Evolutionary conservation across 2,329 filamentous ascomycete species (phyloP).

Genomic region (Lojkania enalia): DNA sequence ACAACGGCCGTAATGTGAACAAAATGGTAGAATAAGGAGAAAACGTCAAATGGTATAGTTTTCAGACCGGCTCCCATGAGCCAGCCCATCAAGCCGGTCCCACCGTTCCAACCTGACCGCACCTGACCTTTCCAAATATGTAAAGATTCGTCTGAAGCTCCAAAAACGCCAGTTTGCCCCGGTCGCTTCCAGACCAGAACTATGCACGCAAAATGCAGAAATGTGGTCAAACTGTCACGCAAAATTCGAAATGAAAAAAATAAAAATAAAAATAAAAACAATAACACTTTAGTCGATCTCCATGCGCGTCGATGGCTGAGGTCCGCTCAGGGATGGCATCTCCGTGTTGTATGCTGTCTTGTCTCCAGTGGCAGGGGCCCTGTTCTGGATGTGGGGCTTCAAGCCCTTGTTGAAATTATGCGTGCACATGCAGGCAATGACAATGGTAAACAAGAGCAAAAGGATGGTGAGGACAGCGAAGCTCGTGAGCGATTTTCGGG

Average conservation of each 20-base stretch:
- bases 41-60: constrained; percentile 6
- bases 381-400: constrained; percentile 77
- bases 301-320: constrained; percentile 49
- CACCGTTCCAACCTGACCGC: background rate
- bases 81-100: constrained; percentile 16
- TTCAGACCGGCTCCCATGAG: background rate
- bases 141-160: constrained; percentile 15
- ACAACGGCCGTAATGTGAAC: constrained; percentile 11
- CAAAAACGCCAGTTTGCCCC: constrained; percentile 28
- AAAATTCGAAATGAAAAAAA: constrained; percentile 12
- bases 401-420: constrained; percentile 88
- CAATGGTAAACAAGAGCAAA: constrained; percentile 84
- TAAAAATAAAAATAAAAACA: constrained; percentile 11
- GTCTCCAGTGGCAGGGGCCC: constrained; percentile 52
- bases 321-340: constrained; percentile 53
- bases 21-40: constrained; percentile 1
- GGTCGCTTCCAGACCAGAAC: constrained; percentile 27
- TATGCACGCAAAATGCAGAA: constrained; percentile 32
- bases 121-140: background rate
- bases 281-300: constrained; percentile 40
- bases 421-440: constrained; percentile 84
- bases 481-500: constrained; percentile 82
- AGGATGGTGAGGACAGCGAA: constrained; percentile 93
- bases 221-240: background rate
- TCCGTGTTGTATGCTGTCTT: constrained; percentile 55